A percentile compares a stretch with the other conserved stretches of the same genome.
These are phyloP conservation scores for Volvox carteri DNA, from an alignment of 163 green algal species.

Conservation along the genomic window DNA sequence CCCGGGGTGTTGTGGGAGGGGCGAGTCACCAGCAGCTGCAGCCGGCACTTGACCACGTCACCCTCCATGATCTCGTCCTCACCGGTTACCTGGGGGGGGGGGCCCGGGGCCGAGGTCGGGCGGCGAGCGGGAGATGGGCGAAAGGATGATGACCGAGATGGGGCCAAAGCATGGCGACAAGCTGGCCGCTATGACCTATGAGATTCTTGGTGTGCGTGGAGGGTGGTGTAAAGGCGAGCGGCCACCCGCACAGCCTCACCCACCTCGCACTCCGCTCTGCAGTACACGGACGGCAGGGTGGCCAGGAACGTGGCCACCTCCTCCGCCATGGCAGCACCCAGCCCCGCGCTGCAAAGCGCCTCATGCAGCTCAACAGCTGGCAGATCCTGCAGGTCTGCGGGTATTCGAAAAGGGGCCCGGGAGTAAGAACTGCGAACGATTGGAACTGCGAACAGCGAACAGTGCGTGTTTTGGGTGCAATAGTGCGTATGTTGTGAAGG, in stretches of 20 bases:
- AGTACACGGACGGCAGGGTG: slow-evolving; percentile 68
- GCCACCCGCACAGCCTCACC: too few relatives aligned
- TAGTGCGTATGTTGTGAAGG: too few relatives aligned
- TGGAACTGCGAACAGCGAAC: too few relatives aligned
- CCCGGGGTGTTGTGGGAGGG: slow-evolving; percentile 66
- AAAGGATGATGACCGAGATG: too few relatives aligned
- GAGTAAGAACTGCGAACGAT: too few relatives aligned
- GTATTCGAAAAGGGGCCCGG: background rate
- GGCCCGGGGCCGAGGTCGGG: too few relatives aligned
- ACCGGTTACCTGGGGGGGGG: slow-evolving; percentile 68
- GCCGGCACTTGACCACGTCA: slow-evolving; percentile 78
- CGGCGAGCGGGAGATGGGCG: too few relatives aligned
- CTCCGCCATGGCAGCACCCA: slow-evolving; percentile 69
- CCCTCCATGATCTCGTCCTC: slow-evolving; percentile 79
- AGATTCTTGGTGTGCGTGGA: too few relatives aligned
- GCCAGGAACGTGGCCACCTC: slow-evolving; percentile 76
- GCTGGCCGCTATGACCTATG: too few relatives aligned
- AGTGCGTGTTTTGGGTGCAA: too few relatives aligned
- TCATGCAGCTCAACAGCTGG: slow-evolving; percentile 55
- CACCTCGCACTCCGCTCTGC: slow-evolving; percentile 61
- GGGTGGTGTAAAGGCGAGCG: too few relatives aligned
- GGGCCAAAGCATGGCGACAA: too few relatives aligned
- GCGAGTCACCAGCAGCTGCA: slow-evolving; percentile 73
- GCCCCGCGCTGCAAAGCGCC: slow-evolving; percentile 66
- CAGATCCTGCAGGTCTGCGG: slow-evolving; percentile 78